Conservation (phyloP, 148 eudicot species). For the Cornus controversa region DNA sequence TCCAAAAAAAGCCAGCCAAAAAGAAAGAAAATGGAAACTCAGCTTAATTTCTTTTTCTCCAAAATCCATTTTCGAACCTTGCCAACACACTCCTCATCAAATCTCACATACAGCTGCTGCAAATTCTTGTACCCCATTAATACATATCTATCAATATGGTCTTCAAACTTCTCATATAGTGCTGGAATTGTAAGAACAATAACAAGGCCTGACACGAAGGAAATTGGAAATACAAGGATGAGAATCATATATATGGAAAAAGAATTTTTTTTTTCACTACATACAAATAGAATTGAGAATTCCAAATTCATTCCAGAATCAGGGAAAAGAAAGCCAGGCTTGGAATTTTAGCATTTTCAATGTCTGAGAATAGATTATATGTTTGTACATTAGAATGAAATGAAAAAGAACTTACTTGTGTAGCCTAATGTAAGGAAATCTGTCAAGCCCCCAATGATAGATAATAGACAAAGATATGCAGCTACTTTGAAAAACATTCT, state of each 20-base stretch:
- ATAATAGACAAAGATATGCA: slow-evolving; percentile 42
- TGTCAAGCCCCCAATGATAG: slow-evolving; percentile 57
- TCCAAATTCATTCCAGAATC: not conserved
- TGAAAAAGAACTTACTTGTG: slow-evolving; percentile 45
- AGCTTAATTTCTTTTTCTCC: slow-evolving; percentile 53
- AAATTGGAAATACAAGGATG: not conserved
- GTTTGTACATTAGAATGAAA: not conserved
- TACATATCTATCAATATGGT: slow-evolving; percentile 35
- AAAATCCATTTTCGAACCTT: slow-evolving; percentile 45
- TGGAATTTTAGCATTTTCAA: not conserved
- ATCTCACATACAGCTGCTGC: slow-evolving; percentile 30
- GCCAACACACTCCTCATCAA: slow-evolving; percentile 39
- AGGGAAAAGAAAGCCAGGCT: too few species aligned
- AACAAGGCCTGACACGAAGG: slow-evolving; percentile 52
- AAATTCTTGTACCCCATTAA: slow-evolving; percentile 26
- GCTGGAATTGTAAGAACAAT: slow-evolving; percentile 67
- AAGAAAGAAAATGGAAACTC: slow-evolving; percentile 8
- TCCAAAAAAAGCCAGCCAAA: not conserved
- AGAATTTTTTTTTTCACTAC: too few species aligned
- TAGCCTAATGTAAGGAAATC: slow-evolving; percentile 71
- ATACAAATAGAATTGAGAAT: not conserved
- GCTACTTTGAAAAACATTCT: slow-evolving; percentile 55
- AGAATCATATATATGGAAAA: not conserved
- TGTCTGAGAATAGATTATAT: not conserved
- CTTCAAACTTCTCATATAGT: slow-evolving; percentile 75